phyloP scores from a whole-genome alignment of 805 yeast genomes.

The Hyphopichia homilentoma region DNA sequence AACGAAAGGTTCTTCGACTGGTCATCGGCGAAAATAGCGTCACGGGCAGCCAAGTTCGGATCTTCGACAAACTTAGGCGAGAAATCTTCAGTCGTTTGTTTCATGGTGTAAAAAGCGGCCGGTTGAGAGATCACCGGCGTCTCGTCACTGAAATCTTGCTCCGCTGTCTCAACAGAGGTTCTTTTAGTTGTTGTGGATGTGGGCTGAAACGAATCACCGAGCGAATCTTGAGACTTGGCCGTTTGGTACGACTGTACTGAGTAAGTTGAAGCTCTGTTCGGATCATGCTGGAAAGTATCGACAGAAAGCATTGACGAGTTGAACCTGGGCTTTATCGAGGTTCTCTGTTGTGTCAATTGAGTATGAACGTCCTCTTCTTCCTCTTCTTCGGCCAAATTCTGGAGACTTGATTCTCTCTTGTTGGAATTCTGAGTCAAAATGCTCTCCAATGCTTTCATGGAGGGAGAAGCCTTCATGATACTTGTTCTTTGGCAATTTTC shows the following conservation, averaged over 20 bases:
- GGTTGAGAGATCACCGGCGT: constrained; percentile 23
- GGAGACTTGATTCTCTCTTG: constrained; percentile 9
- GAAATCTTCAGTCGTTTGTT: constrained; percentile 8
- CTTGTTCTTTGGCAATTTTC: constrained; percentile 14
- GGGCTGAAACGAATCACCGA: constrained; percentile 1
- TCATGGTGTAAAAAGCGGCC: constrained; percentile 21
- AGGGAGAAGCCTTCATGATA: constrained; percentile 37
- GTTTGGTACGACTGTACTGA: constrained; percentile 27
- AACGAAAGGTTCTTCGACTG: constrained; percentile 1
- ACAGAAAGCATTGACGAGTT: constrained; percentile 5
- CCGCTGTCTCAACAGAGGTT: constrained; percentile 17
- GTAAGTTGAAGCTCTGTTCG: constrained; percentile 6
- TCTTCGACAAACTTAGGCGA: constrained; percentile 10
- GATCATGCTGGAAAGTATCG: not conserved
- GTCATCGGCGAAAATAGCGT: constrained; percentile 1
- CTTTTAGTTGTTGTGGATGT: constrained; percentile 1
- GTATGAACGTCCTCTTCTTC: constrained; percentile 15
- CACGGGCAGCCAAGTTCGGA: not conserved
- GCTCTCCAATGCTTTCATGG: constrained; percentile 38
- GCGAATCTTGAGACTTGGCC: constrained; percentile 14
- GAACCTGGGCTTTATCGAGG: not conserved
- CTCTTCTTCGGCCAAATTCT: constrained; percentile 9
- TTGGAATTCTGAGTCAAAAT: constrained; percentile 20
- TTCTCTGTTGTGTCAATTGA: not conserved
- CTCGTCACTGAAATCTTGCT: constrained; percentile 17